phyloP scores from a whole-genome alignment of 2,329 filamentous ascomycete genomes.

The Bertia moriformis region DNA sequence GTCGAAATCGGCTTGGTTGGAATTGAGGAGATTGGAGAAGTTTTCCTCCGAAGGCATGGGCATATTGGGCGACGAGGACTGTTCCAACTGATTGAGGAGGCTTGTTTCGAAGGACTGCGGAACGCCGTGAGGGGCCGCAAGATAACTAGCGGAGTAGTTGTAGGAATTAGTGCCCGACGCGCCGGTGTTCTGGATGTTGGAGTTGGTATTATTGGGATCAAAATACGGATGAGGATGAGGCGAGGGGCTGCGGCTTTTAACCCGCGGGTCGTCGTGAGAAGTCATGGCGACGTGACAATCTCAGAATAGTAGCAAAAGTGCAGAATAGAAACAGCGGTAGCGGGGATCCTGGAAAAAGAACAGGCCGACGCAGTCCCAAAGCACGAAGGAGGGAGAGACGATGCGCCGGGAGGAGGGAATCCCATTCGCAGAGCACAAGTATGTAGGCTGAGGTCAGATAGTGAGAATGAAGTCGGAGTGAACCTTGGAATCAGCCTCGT shows the following conservation, averaged over 20 bases:
- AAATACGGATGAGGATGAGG: background rate
- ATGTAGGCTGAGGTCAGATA: too few relatives aligned
- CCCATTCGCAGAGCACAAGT: background rate
- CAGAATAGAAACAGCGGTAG: background rate
- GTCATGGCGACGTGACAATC: slow-evolving; percentile 1
- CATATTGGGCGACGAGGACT: background rate
- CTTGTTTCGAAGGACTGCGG: background rate
- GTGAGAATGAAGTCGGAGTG: background rate
- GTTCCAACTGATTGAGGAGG: background rate
- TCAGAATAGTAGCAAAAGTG: background rate
- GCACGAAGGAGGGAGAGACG: background rate
- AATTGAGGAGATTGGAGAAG: background rate
- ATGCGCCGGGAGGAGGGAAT: background rate
- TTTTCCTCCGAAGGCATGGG: background rate
- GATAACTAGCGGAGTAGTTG: background rate
- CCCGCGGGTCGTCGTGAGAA: background rate
- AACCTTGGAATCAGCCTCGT: background rate
- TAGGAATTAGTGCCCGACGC: too few relatives aligned
- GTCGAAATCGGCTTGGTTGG: background rate
- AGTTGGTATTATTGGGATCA: slow-evolving; percentile 1
- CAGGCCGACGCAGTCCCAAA: background rate
- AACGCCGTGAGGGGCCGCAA: background rate
- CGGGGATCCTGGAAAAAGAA: background rate
- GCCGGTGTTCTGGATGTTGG: background rate
- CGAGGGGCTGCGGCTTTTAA: background rate